Base-by-base conservation (phyloP, 352 stramenopile genomes). In the Pythium sp. region DNA sequence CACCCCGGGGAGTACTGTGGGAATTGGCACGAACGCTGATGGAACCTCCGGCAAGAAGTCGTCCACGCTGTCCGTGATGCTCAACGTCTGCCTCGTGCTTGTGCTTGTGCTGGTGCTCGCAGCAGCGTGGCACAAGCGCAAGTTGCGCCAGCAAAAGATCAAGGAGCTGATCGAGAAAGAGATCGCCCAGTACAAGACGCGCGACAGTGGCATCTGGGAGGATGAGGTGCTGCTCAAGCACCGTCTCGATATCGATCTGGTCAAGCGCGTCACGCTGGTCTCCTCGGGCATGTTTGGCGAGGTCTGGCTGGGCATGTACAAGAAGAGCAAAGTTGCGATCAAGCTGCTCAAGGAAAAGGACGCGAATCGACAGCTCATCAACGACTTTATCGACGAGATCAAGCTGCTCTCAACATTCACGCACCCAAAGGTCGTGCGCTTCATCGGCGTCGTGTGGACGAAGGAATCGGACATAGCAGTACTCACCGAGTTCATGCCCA, bases 301-400 rank as follows among this genome's bases (percentile, higher is more conserved):
- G 46, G 70, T 75, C 28, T 75, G 66, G 65, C 56, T 63, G 0
- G 70, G 56, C 15, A 30, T 36, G 12, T 75, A 75, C 66, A 63
- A 62, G 26, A 60, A 58, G 8, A 11, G 51, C 8, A 32, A 38
- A 18, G 70, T 75, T 26, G 70, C 70, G 24, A 61, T 75, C 46
- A 76, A 76, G 64, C n/a, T 30, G 5, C 36, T 73, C 15, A 66
- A 60, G 22, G 58, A 63, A 24, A 57, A 41, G n/a, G 62, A 69
- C 41, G 26, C 64, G n/a, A n/a, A 18, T 8, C 53, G 64, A n/a
- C 54, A 63, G 28, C 36, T 47, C 8, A 69, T 69, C 24, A 18
- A 36, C 22, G 26, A 64, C 12, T 69, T 69, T 28, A n/a, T 64
- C 54, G 56, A 69, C 38, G 65, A 70, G 66, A 67, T 67, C 30